Base-by-base conservation (phyloP, 2,329 filamentous ascomycete species). In the Diplodia mutila region DNA sequence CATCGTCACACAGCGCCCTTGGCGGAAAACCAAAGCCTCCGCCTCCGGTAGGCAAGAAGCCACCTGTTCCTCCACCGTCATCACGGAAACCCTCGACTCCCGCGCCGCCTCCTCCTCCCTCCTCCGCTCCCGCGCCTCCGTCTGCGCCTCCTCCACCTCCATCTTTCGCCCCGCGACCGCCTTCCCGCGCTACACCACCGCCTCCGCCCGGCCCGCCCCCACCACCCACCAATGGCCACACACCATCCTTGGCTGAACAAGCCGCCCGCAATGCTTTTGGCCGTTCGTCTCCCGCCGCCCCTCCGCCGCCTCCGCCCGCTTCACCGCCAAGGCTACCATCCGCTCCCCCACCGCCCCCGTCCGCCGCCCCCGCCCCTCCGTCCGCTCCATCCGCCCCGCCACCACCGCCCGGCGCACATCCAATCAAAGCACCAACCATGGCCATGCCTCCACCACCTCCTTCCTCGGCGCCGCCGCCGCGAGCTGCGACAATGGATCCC, bases 41-140 rank as follows among this genome's bases (percentile, higher is more conserved):
- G 34, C 91, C 91, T 14, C 90, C 90, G 6, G 85, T 92, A 72
- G 91, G 90, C 69, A 93, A 93, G 83, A 93, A 93, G 73, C 83
- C 85, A 49, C 86, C 86, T 5, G 85, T 87, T 23, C 86, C 86
- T 52, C 86, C 87, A 52, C 82, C 85, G 11, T 76, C 82, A 25
- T 82, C 82, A 49, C 82, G 87, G 71, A 90, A 89, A 74, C 85
- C 86, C 9, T 87, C 86, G 55, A 81, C 82, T 25, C 78, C 80
- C 57, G 77, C 80, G n/a, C 79, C 80, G 1, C 76, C 78, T 18
- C 71, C 74, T 65, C 71, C 76, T 66, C 75, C 79, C 67, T 73
- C 78, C 74, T 81, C 80, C 57, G 79, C 82, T 67, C 79, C 83
- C 8, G 80, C 80, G 67, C 78, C 76, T 2, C 72, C 79, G 84